phyloP scores from a whole-genome alignment of 345 rosid genomes.

The Eucalyptus sideroxylon region DNA sequence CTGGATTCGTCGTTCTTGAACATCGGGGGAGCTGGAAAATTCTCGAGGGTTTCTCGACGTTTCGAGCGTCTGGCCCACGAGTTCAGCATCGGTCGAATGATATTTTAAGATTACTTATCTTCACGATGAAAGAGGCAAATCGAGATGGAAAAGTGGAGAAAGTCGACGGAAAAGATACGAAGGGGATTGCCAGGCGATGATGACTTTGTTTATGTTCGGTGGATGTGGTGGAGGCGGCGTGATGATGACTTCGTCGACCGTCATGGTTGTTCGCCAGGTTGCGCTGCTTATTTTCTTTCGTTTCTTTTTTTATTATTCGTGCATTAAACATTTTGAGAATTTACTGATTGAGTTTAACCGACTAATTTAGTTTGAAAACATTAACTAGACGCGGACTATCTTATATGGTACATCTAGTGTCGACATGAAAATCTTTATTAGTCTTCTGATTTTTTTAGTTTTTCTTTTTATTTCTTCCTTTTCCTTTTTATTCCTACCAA shows the following conservation, averaged over 20 bases:
- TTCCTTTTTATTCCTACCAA: no score
- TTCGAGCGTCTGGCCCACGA: neutral
- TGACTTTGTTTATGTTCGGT: neutral
- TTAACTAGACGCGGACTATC: rapidly evolving
- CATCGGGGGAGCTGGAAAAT: neutral
- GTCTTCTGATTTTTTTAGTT: no score
- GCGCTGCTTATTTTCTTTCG: no score
- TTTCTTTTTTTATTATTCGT: no score
- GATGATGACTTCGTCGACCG: neutral
- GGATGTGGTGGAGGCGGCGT: neutral
- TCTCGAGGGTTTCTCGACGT: neutral
- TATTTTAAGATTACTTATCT: neutral
- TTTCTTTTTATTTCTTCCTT: no score
- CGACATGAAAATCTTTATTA: rapidly evolving
- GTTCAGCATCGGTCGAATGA: neutral
- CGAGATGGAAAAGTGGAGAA: neutral
- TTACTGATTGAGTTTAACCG: rapidly evolving
- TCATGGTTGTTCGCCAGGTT: neutral
- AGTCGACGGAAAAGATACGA: neutral
- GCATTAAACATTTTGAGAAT: rapidly evolving
- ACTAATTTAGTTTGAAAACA: no score
- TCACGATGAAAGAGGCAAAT: neutral
- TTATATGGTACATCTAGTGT: no score
- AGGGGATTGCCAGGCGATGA: neutral
- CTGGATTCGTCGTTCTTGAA: neutral